These are phyloP conservation scores for Aureobasidium sp. DNA, from an alignment of 2,329 filamentous ascomycete species.

Conservation along the genomic window DNA sequence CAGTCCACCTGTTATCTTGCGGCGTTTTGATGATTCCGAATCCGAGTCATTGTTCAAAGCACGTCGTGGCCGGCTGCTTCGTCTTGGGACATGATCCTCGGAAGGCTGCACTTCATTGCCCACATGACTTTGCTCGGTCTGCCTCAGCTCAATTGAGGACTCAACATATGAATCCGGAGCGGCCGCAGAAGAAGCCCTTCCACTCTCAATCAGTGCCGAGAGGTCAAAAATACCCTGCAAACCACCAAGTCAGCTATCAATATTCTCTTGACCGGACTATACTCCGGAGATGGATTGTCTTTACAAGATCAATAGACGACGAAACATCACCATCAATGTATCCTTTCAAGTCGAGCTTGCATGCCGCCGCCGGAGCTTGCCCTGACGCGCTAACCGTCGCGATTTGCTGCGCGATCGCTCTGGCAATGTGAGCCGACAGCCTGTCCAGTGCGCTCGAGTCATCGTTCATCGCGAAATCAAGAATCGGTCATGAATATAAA, in stretches of 20 bases:
- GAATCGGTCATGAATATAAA: neutral
- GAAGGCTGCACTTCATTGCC: neutral
- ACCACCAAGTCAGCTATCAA: neutral
- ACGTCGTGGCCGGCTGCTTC: constrained; percentile 2
- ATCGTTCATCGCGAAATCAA: neutral
- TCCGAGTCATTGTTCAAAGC: constrained; percentile 1
- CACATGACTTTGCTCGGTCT: neutral
- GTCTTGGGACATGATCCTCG: neutral
- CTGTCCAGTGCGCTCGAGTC: neutral
- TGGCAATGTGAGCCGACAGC: constrained; percentile 7
- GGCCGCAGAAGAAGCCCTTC: neutral
- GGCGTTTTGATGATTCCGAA: constrained; percentile 36
- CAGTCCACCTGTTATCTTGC: constrained; percentile 30
- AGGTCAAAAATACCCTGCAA: constrained; percentile 3
- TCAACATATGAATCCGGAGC: neutral
- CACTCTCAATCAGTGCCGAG: neutral
- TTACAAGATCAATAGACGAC: constrained; percentile 11
- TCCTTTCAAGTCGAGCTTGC: constrained; percentile 5
- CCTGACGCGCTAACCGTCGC: constrained; percentile 7
- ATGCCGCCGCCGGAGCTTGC: neutral
- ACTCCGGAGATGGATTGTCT: neutral
- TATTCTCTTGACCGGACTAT: neutral
- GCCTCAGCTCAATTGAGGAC: neutral
- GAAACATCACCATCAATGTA: constrained; percentile 10
- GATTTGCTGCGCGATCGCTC: constrained; percentile 5